Conservation (phyloP, 2,329 filamentous ascomycete species). For the Corynespora cassiicola region DNA sequence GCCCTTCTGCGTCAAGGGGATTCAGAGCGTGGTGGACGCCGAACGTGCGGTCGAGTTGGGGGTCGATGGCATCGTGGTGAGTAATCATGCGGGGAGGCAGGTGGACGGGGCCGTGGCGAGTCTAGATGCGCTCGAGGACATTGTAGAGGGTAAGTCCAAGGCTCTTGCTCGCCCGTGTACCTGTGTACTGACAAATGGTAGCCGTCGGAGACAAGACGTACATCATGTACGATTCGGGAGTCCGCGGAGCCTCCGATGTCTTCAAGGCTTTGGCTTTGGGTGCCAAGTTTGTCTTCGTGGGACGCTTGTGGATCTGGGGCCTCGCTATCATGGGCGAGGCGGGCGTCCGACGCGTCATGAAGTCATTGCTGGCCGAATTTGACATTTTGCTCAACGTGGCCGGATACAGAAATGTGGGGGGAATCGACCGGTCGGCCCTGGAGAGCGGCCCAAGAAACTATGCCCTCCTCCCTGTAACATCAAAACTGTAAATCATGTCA, state of each 20-base stretch:
- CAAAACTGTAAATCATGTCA: conserved; percentile 34
- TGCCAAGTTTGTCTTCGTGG: conserved; percentile 68
- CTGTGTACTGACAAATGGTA: conserved; percentile 10
- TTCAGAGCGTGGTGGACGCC: conserved; percentile 72
- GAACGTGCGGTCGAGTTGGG: conserved; percentile 64
- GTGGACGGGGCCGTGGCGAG: conserved; percentile 67
- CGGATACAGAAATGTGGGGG: conserved; percentile 60
- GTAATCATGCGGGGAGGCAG: conserved; percentile 74
- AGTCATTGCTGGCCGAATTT: conserved; percentile 66
- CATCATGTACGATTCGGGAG: conserved; percentile 67
- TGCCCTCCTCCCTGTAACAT: conserved; percentile 24
- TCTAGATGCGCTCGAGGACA: conserved; percentile 66
- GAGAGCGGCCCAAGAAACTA: conserved; percentile 33
- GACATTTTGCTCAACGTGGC: conserved; percentile 68
- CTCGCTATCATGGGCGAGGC: conserved; percentile 66
- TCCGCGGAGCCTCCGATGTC: conserved; percentile 63
- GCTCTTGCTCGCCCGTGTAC: not conserved
- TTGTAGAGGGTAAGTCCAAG: conserved; percentile 54
- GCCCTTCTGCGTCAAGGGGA: conserved; percentile 71
- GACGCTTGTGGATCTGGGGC: conserved; percentile 67
- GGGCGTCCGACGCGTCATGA: conserved; percentile 68
- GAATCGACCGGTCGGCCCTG: conserved; percentile 55
- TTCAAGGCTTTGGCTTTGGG: conserved; percentile 68
- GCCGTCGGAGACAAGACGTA: conserved; percentile 59
- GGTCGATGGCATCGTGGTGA: conserved; percentile 71